phyloP scores from a whole-genome alignment of 192 early-diverging fungal species.

The Coemansia sp. region DNA sequence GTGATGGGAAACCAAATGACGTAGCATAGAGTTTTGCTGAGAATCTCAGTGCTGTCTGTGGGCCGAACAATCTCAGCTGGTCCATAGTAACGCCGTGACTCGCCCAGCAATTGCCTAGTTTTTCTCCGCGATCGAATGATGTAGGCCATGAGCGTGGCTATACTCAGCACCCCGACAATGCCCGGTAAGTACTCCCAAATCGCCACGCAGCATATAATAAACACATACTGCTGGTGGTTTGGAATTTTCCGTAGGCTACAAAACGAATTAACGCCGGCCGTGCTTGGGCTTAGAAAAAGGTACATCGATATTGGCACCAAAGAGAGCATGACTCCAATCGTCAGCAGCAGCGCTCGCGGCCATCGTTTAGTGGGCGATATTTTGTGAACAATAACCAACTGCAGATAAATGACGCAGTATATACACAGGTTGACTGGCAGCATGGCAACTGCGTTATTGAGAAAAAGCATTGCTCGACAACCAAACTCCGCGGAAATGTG shows the following conservation, averaged over 20 bases:
- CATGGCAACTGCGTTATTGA: conserved; percentile 6
- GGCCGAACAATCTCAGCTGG: background rate
- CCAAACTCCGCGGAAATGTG: conserved; percentile 8
- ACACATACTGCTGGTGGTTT: conserved; percentile 6
- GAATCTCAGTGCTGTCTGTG: conserved; percentile 5
- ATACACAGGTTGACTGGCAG: conserved; percentile 18
- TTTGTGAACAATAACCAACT: conserved; percentile 33
- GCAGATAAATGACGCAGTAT: conserved; percentile 39
- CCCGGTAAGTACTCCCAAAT: conserved; percentile 32
- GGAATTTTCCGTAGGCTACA: conserved; percentile 1
- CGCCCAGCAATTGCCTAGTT: background rate
- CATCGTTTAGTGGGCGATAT: conserved; percentile 20
- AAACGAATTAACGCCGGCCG: background rate
- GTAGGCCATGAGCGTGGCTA: conserved; percentile 1
- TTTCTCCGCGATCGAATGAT: conserved; percentile 16
- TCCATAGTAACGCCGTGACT: conserved; percentile 8
- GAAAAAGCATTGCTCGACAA: conserved; percentile 22
- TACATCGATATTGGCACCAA: conserved; percentile 13
- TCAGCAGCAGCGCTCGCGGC: conserved; percentile 15
- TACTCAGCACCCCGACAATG: conserved; percentile 23
- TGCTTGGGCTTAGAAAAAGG: conserved; percentile 10
- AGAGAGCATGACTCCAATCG: conserved; percentile 1
- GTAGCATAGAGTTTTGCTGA: conserved; percentile 16
- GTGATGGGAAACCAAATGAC: conserved; percentile 44
- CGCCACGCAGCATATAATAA: background rate